Conservation (phyloP, 371 early-diverging fungal genomes). For the Apophysomyces ossiformis region DNA sequence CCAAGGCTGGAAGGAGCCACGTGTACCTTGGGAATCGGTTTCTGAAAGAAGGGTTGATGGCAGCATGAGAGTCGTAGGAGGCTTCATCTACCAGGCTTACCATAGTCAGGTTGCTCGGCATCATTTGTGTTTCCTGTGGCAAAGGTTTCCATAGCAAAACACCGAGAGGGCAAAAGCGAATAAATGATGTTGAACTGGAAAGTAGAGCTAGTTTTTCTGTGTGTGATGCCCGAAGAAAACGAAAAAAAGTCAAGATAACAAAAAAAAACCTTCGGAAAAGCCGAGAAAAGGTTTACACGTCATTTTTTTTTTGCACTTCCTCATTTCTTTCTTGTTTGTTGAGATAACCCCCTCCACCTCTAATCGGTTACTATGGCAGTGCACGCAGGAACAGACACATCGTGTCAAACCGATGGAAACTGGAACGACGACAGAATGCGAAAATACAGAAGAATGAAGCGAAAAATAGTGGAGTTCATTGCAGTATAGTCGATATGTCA, state of each 20-base stretch:
- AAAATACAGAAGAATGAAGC: conserved; percentile 29
- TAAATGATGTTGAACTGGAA: not conserved
- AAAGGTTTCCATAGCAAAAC: conserved; percentile 14
- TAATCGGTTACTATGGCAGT: conserved; percentile 13
- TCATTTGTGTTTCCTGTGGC: conserved; percentile 2
- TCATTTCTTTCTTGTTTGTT: too few relatives aligned
- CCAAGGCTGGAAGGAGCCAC: conserved; percentile 11
- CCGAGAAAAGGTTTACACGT: conserved; percentile 11
- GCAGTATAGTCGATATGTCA: conserved; percentile 14
- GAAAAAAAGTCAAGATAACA: not conserved
- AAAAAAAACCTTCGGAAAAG: conserved; percentile 1
- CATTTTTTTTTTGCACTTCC: too few relatives aligned
- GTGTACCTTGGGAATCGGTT: conserved; percentile 12
- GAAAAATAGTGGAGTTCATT: conserved; percentile 29
- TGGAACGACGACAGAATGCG: conserved; percentile 25
- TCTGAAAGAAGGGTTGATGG: not conserved
- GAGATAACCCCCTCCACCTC: not conserved
- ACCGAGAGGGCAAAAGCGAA: not conserved
- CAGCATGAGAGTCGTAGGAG: conserved; percentile 5
- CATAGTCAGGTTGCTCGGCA: not conserved
- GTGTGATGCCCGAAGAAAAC: not conserved
- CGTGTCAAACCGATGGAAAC: conserved; percentile 22
- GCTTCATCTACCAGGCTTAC: conserved; percentile 4
- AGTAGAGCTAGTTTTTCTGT: not conserved
- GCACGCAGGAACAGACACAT: conserved; percentile 14